phyloP scores from a whole-genome alignment of 2,329 filamentous ascomycete species.

The Dendrostoma leiphaemia region DNA sequence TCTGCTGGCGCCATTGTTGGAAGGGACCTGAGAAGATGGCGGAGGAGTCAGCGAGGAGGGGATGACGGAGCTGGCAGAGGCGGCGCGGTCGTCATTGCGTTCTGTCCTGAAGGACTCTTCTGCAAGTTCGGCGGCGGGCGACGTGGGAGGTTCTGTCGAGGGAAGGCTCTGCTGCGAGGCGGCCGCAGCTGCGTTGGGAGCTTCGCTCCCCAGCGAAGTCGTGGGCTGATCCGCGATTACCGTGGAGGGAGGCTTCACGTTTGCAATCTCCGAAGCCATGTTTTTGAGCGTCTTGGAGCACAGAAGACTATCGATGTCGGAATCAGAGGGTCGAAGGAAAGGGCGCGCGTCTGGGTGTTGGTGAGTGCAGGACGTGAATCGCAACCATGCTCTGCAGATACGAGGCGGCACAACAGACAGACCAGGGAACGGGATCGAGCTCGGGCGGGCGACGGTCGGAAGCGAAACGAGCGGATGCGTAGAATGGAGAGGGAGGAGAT shows the following conservation, averaged over 20 bases:
- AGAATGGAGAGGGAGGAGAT: neutral
- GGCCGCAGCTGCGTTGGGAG: neutral
- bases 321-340: too few species aligned
- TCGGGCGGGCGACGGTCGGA: neutral
- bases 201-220: slow-evolving; percentile 1
- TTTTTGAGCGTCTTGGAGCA: neutral
- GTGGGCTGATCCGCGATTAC: slow-evolving; percentile 11
- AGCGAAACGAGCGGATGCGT: neutral
- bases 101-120: slow-evolving; percentile 52
- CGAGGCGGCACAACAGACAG: slow-evolving; percentile 1
- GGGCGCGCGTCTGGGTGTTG: neutral
- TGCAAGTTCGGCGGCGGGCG: slow-evolving; percentile 45
- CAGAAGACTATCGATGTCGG: neutral
- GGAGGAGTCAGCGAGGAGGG: slow-evolving; percentile 59
- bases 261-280: slow-evolving; percentile 14
- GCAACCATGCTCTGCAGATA: slow-evolving; percentile 9
- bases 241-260: slow-evolving; percentile 2
- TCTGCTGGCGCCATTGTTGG: slow-evolving; percentile 26
- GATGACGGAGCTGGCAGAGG: slow-evolving; percentile 39
- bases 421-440: neutral
- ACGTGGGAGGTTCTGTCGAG: slow-evolving; percentile 54
- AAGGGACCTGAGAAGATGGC: slow-evolving; percentile 50
- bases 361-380: neutral
- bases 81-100: slow-evolving; percentile 43
- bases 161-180: slow-evolving; percentile 55